Conservation (phyloP, 257 asterid genomes). For the Solanum piurae region DNA sequence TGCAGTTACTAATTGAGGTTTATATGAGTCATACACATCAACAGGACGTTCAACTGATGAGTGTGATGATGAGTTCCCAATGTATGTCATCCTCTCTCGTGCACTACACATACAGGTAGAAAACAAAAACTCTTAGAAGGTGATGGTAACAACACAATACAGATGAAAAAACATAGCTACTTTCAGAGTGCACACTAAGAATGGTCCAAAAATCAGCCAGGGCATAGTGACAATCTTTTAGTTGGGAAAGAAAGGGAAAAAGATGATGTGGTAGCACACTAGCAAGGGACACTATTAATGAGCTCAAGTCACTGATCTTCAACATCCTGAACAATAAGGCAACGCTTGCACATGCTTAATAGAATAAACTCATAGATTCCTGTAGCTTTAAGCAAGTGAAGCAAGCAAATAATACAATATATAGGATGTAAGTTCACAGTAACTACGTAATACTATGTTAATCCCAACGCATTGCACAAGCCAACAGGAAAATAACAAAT, state of each 20-base stretch:
- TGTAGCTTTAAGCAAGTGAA: neutral
- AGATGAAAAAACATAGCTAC: neutral
- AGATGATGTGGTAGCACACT: neutral
- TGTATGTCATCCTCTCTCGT: conserved; percentile 18
- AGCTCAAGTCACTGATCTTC: neutral
- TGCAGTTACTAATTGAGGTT: neutral
- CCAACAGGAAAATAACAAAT: neutral
- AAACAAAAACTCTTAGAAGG: neutral
- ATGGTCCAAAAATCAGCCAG: neutral
- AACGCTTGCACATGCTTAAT: neutral
- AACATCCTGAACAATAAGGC: neutral
- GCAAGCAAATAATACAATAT: neutral
- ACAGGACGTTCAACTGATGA: conserved; percentile 35
- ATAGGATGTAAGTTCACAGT: neutral
- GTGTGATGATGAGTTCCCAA: conserved; percentile 26
- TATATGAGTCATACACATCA: conserved; percentile 40
- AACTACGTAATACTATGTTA: neutral
- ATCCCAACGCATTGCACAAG: neutral
- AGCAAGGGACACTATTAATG: neutral
- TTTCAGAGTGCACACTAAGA: neutral
- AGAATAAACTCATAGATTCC: neutral
- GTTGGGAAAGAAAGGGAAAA: neutral
- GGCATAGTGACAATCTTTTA: neutral
- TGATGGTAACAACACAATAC: neutral
- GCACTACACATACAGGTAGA: conserved; percentile 27